A percentile compares a stretch with the other conserved stretches of the same genome.
Evolutionary conservation across 139 green algal species (phyloP).

Genomic region (Chlamydomonas incerta): DNA sequence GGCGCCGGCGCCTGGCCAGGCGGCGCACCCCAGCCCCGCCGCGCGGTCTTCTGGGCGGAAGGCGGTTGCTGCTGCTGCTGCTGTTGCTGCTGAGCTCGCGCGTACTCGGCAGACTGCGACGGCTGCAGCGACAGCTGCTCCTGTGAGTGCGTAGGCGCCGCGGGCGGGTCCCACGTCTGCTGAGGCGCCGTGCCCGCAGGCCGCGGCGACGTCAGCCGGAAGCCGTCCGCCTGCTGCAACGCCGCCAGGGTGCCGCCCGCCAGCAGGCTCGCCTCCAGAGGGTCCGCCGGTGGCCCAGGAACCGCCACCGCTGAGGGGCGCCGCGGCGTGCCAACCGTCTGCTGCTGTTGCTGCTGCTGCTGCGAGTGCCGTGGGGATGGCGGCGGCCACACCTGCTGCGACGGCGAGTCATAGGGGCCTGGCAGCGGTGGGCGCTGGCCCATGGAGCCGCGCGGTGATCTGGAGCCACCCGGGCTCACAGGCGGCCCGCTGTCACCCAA

Average conservation of each 20-base stretch:
- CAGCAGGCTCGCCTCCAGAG: constrained; percentile 21
- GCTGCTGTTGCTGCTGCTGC: no score
- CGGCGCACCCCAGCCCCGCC: constrained; percentile 13
- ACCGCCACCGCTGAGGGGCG: background rate
- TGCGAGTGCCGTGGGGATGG: background rate
- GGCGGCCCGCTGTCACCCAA: background rate
- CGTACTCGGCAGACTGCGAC: background rate
- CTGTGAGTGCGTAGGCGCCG: background rate
- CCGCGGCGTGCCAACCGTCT: background rate
- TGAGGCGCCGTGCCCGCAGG: background rate
- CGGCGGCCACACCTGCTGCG: constrained; percentile 32
- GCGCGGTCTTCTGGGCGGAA: background rate
- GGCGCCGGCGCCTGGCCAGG: background rate
- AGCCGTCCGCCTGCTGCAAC: constrained; percentile 24
- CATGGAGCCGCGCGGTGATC: background rate
- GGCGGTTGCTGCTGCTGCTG: background rate
- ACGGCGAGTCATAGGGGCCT: constrained; percentile 21
- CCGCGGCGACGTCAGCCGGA: constrained; percentile 20
- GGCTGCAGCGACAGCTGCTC: background rate
- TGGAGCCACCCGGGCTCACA: background rate
- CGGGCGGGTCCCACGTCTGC: background rate
- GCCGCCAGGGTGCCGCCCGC: constrained; percentile 1
- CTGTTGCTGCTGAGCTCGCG: background rate
- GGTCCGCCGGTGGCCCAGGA: background rate
- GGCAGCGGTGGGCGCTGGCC: constrained; percentile 2